Percentiles rank a stretch among this genome's conserved stretches.
phyloP scores from a whole-genome alignment of 1,139 yeast genomes.

The Geotrichum reessii region DNA sequence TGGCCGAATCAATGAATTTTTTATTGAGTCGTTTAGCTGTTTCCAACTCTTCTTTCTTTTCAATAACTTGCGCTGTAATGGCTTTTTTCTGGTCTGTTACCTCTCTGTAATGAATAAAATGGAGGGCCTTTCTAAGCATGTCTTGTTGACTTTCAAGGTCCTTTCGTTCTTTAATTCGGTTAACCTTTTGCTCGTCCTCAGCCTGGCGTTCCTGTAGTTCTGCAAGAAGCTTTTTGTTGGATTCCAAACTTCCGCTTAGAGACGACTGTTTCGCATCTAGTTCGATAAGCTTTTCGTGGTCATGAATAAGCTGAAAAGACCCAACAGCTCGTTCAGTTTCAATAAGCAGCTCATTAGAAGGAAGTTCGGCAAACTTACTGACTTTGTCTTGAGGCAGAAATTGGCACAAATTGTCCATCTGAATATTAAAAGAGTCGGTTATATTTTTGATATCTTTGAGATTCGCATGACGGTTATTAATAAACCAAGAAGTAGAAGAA shows the following conservation, averaged over 20 bases:
- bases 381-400: conserved; percentile 94
- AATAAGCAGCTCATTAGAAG: conserved; percentile 64
- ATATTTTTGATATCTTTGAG: conserved; percentile 43
- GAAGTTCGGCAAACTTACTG: conserved; percentile 80
- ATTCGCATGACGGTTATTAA: conserved; percentile 45
- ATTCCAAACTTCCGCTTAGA: conserved; percentile 33
- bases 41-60: conserved; percentile 20
- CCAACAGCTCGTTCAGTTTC: conserved; percentile 85
- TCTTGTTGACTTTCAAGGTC: not conserved
- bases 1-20: not conserved
- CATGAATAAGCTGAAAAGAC: conserved; percentile 48
- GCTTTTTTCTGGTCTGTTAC: conserved; percentile 16
- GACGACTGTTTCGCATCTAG: conserved; percentile 41
- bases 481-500: conserved; percentile 48
- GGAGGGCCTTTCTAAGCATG: conserved; percentile 3
- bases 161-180: conserved; percentile 16
- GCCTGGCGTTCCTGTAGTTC: conserved; percentile 30
- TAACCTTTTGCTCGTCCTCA: conserved; percentile 22
- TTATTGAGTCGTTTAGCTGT: conserved; percentile 20
- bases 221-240: conserved; percentile 28
- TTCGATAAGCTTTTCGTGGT: conserved; percentile 53
- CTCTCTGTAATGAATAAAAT: conserved; percentile 23
- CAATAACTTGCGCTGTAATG: conserved; percentile 17
- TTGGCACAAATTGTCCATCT: conserved; percentile 86
- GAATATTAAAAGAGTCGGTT: conserved; percentile 53